These are phyloP conservation scores for Carex pumila DNA, from an alignment of 176 grass and related monocot species.

Conservation along the genomic window DNA sequence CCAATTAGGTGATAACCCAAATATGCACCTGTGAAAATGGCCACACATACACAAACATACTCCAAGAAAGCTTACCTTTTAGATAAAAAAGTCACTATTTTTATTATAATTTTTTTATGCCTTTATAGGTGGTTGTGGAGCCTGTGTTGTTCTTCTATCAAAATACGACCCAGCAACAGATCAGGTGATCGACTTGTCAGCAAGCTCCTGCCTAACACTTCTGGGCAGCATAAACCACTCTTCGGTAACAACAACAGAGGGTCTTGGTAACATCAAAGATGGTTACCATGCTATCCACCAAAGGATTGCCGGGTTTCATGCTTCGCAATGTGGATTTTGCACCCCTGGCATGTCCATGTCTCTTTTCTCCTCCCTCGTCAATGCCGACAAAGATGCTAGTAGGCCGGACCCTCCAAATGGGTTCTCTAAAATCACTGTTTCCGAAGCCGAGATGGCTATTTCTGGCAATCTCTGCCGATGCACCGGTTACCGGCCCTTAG, in stretches of 20 bases:
- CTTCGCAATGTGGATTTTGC: constrained; percentile 81
- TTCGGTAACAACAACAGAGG: constrained; percentile 68
- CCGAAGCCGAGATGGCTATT: constrained; percentile 55
- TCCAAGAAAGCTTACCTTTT: not conserved
- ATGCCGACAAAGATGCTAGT: constrained; percentile 54
- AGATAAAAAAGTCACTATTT: too few species aligned
- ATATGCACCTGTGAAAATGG: not conserved
- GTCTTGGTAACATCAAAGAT: constrained; percentile 45
- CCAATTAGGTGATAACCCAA: not conserved
- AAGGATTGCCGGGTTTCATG: constrained; percentile 74
- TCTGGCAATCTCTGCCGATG: constrained; percentile 71
- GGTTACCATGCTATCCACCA: constrained; percentile 67
- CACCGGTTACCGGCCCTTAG: constrained; percentile 62
- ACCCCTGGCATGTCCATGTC: constrained; percentile 93
- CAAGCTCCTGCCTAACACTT: constrained; percentile 64
- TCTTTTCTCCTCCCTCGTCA: constrained; percentile 62
- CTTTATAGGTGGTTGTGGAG: constrained; percentile 59
- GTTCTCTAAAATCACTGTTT: constrained; percentile 56
- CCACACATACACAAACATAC: not conserved
- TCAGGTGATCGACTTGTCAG: constrained; percentile 47
- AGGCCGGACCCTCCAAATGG: constrained; percentile 47
- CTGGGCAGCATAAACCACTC: constrained; percentile 61
- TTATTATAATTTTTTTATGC: not conserved
- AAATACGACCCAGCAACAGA: constrained; percentile 51
- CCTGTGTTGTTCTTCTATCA: constrained; percentile 63